These are phyloP conservation scores for Pleurozium schreberi DNA, from an alignment of 225 moss, liverwort and hornwort genomes.

Conservation along the genomic window DNA sequence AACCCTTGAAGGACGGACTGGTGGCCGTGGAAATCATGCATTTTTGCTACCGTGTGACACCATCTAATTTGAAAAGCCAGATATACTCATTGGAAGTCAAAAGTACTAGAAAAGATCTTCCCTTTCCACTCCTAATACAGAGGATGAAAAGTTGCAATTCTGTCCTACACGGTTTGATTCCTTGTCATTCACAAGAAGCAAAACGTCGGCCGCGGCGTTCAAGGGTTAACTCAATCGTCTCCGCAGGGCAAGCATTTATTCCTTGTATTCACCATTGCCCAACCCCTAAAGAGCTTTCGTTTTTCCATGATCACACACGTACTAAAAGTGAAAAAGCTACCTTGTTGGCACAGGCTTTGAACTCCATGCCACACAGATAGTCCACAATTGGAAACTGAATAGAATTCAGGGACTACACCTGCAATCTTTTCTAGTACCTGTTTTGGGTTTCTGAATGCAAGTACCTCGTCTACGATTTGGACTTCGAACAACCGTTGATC, in stretches of 20 bases:
- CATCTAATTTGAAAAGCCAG: too few species aligned
- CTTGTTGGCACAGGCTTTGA: background rate
- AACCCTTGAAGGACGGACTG: too few species aligned
- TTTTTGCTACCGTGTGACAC: too few species aligned
- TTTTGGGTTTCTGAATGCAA: background rate
- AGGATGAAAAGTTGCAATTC: too few species aligned
- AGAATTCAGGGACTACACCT: background rate
- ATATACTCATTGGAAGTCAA: too few species aligned
- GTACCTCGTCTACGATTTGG: background rate
- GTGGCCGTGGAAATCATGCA: too few species aligned
- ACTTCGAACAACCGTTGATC: background rate
- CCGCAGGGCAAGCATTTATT: background rate
- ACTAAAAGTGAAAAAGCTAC: background rate
- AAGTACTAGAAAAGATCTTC: too few species aligned
- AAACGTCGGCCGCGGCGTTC: too few species aligned
- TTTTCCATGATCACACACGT: background rate
- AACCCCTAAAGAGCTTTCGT: background rate
- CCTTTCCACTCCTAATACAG: too few species aligned
- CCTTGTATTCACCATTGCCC: background rate
- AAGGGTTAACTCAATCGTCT: background rate
- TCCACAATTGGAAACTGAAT: background rate
- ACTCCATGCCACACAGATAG: background rate
- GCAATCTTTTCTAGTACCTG: background rate
- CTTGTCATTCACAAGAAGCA: too few species aligned
- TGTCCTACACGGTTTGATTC: too few species aligned